These are phyloP conservation scores for Fraxinus americana DNA, from an alignment of 257 asterid species.

Conservation along the genomic window DNA sequence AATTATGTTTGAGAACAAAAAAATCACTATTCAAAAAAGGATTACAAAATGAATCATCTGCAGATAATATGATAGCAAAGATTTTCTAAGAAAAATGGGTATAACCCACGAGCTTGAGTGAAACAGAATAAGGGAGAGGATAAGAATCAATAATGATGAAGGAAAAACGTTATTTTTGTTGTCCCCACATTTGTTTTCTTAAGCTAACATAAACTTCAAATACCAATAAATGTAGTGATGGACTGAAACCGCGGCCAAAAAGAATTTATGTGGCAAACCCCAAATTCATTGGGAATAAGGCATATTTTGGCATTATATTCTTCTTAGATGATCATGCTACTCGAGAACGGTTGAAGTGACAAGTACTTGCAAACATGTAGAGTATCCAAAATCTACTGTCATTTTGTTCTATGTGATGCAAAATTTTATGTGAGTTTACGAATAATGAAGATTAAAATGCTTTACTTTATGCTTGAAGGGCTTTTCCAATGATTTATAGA, in stretches of 20 bases:
- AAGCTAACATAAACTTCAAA: background rate
- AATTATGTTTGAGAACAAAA: constrained; percentile 9
- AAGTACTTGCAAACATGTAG: background rate
- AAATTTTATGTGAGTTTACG: background rate
- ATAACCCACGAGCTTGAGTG: background rate
- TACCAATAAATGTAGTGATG: background rate
- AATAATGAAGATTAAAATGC: background rate
- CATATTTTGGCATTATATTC: background rate
- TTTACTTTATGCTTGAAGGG: background rate
- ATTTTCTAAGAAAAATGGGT: background rate
- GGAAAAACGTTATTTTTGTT: background rate
- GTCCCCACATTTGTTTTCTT: constrained; percentile 8
- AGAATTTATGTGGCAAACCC: background rate
- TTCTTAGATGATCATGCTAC: background rate
- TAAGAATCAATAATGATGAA: background rate
- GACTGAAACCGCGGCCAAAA: background rate
- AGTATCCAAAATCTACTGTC: background rate
- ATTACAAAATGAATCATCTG: constrained; percentile 5
- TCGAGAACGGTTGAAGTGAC: background rate
- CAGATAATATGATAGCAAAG: background rate
- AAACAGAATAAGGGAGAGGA: background rate
- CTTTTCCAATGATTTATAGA: constrained; percentile 5
- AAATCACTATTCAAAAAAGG: constrained; percentile 7
- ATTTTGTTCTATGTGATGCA: background rate
- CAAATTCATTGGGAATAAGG: background rate